Conservation (phyloP, 2,329 filamentous ascomycete genomes). For the Pseudogymnoascus sp. region DNA sequence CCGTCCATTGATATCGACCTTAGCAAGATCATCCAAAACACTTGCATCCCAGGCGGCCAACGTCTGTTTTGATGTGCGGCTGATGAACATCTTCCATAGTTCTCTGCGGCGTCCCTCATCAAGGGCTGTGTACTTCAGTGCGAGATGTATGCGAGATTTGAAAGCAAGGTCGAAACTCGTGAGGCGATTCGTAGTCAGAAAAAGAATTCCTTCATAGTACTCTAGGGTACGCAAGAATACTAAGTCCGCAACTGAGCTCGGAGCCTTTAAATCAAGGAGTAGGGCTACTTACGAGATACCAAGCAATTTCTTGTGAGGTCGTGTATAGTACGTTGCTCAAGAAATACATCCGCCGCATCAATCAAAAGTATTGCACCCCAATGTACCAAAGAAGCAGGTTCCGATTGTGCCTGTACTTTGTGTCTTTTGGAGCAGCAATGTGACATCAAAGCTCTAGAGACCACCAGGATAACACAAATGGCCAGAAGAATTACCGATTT, state of each 20-base stretch:
- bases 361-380: conserved; percentile 28
- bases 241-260: conserved; percentile 34
- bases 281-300: conserved; percentile 20
- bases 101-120: conserved; percentile 16
- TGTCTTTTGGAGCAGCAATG: not conserved
- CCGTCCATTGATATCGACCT: not conserved
- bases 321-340: conserved; percentile 26
- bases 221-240: conserved; percentile 32
- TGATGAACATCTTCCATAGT: conserved; percentile 20
- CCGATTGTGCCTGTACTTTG: not conserved
- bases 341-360: conserved; percentile 33
- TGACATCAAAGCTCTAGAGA: not conserved
- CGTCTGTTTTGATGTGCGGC: not conserved
- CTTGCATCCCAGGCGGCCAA: not conserved
- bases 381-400: not conserved
- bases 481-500: not conserved
- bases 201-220: conserved; percentile 32
- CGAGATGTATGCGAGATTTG: conserved; percentile 27
- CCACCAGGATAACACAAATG: not conserved
- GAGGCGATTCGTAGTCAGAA: conserved; percentile 32
- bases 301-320: conserved; percentile 29
- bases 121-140: conserved; percentile 23
- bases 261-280: conserved; percentile 35
- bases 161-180: conserved; percentile 32
- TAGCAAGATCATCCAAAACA: not conserved